Evolutionary conservation across 2,329 filamentous ascomycete species (phyloP), one percentile per base, ranked within the genome.

Genomic region (Neonectria faginata): DNA sequence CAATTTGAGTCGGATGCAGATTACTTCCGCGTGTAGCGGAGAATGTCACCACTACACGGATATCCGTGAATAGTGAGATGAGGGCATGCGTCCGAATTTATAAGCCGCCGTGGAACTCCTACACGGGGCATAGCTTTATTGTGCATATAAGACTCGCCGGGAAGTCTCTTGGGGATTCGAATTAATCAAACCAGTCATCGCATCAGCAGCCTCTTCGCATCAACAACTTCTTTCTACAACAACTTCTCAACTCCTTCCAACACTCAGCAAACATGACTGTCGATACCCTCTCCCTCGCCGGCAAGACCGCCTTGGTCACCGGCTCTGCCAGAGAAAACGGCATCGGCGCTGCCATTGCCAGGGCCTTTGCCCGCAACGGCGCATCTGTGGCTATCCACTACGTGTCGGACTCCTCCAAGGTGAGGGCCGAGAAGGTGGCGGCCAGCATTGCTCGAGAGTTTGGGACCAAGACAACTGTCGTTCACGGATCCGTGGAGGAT

Each of bases 251-350:
- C 39, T 41, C 6, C 16, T 39, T 39, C 3, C 5, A 42, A 42
- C 18, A 42, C 3, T 42, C 36, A 20, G 11, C 39, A 47, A 36
- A 42, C 3, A 67, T 65, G 65, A 31, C 62, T 12, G 10, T 27
- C 2, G 61, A 67, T 10, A 59, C 53, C 22, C 56, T 67, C 22
- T 79, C 78, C 6, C 78, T 82, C 31, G 67, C 69, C 20, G 78
- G 78, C 59, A 82, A 82, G 66, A 68, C 74, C 1, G 80, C 79
- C 68, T 77, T 82, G 45, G 69, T 82, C 50, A 82, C 80, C 1
- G 80, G 80, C 20, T 82, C 80, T 18, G 78, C 79, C 44, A 73
- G 75, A 27, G 77, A 80, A 36, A 80, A 77, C 55, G 78, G 78
- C 14, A 80, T 82, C 33, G 80, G 80, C 16, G 80, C 79, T 2